Evolutionary conservation across 148 eudicot species (phyloP).

Genomic region (Amaranthus palmeri): DNA sequence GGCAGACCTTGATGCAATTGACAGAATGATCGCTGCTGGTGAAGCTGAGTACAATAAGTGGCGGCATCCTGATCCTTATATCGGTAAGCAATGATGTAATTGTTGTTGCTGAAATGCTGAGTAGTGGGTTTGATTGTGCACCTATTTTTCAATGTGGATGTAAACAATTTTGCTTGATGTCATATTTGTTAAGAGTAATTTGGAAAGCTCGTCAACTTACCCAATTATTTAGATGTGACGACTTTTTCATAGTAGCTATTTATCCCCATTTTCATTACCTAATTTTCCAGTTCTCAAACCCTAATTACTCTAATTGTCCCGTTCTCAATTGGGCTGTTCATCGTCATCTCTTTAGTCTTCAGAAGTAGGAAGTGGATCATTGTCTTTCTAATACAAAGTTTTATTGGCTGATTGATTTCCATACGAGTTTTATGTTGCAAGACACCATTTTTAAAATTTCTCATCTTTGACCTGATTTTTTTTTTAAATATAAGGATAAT

Average conservation of each 20-base stretch:
- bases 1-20: conserved; percentile 84
- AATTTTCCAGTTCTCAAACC: too few species aligned
- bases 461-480: not conserved
- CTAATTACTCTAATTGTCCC: too few species aligned
- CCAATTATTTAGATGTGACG: too few species aligned
- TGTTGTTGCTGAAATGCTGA: not conserved
- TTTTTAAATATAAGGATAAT: not conserved
- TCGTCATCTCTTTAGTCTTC: too few species aligned
- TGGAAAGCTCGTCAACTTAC: too few species aligned
- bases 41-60: conserved; percentile 76
- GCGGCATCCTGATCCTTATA: conserved; percentile 96
- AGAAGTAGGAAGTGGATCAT: not conserved
- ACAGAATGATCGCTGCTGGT: conserved; percentile 71
- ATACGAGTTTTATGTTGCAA: not conserved
- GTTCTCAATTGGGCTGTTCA: too few species aligned
- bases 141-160: not conserved
- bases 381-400: not conserved
- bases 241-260: not conserved
- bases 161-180: not conserved
- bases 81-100: conserved; percentile 46
- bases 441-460: not conserved
- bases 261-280: not conserved
- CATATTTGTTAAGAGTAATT: not conserved
- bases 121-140: not conserved
- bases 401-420: not conserved